Conservation (phyloP, 1,139 yeast species). For the Scheffersomyces cryptocercus region DNA sequence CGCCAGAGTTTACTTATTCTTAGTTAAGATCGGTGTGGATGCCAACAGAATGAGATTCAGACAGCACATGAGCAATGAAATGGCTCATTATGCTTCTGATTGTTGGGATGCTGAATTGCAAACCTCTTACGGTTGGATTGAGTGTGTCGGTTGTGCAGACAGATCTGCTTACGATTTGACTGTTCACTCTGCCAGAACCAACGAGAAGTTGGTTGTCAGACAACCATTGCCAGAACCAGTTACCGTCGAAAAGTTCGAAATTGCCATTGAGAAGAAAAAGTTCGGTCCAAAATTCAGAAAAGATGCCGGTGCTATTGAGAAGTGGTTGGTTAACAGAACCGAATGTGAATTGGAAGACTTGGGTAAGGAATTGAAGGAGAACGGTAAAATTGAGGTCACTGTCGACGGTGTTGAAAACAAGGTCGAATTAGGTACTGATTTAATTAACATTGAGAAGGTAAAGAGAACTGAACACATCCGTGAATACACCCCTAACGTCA, state of each 20-base stretch:
- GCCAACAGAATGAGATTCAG: constrained; percentile 85
- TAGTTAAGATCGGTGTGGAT: constrained; percentile 89
- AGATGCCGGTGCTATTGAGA: constrained; percentile 90
- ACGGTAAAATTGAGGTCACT: constrained; percentile 64
- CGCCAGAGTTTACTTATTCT: constrained; percentile 86
- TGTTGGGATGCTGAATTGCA: constrained; percentile 99
- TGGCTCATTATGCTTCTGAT: constrained; percentile 99
- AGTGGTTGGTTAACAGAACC: constrained; percentile 72
- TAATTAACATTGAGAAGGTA: constrained; percentile 75
- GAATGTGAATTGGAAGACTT: constrained; percentile 85
- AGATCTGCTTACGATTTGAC: constrained; percentile 97
- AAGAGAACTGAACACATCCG: constrained; percentile 87
- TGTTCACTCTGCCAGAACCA: constrained; percentile 93
- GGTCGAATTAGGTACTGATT: constrained; percentile 70
- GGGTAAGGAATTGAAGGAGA: constrained; percentile 62
- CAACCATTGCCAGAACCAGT: constrained; percentile 83
- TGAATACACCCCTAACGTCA: constrained; percentile 95
- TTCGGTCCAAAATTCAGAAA: constrained; percentile 98
- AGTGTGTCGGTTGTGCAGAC: constrained; percentile 99
- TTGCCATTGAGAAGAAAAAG: constrained; percentile 87
- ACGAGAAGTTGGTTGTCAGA: constrained; percentile 92
- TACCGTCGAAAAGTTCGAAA: constrained; percentile 79
- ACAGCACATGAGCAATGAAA: constrained; percentile 97
- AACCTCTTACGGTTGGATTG: constrained; percentile 98
- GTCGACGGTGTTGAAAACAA: constrained; percentile 61